These are phyloP conservation scores for Phytophthora boehmeriae DNA, from an alignment of 352 stramenopile species.

Conservation along the genomic window DNA sequence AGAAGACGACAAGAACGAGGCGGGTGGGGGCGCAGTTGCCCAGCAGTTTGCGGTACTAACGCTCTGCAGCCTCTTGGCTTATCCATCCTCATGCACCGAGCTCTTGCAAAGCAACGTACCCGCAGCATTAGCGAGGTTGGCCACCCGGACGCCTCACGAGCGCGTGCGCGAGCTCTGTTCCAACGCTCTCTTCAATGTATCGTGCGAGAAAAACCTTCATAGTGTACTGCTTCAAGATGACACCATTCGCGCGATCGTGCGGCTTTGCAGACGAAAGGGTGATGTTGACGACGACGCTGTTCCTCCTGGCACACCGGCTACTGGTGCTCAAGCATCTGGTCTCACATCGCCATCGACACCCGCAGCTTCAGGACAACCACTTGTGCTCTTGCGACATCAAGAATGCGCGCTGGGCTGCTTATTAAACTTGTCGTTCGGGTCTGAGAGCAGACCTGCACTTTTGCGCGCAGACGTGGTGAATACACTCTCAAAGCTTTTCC, in stretches of 20 bases:
- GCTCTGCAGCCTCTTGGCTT: slow-evolving; percentile 70
- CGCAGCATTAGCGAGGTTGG: slow-evolving; percentile 54
- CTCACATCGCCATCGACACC: slow-evolving; percentile 41
- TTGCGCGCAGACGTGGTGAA: slow-evolving; percentile 66
- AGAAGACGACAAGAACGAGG: slow-evolving; percentile 34
- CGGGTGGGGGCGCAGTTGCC: slow-evolving; percentile 36
- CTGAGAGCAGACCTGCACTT: slow-evolving; percentile 65
- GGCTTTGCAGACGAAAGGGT: slow-evolving; percentile 61
- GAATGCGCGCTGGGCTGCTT: slow-evolving; percentile 77
- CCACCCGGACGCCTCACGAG: slow-evolving; percentile 44
- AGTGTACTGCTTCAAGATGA: slow-evolving; percentile 72
- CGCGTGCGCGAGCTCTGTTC: slow-evolving; percentile 73
- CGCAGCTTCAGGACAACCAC: slow-evolving; percentile 23
- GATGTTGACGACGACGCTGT: slow-evolving; percentile 65
- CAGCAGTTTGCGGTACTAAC: slow-evolving; percentile 76
- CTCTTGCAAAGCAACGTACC: slow-evolving; percentile 77
- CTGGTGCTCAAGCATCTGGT: slow-evolving; percentile 12
- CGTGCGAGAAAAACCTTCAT: slow-evolving; percentile 71
- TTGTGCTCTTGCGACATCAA: slow-evolving; percentile 60
- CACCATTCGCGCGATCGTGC: slow-evolving; percentile 71
- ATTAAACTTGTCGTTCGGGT: slow-evolving; percentile 82
- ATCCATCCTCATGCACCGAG: slow-evolving; percentile 57
- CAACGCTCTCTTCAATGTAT: slow-evolving; percentile 84
- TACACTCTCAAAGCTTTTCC: slow-evolving; percentile 71
- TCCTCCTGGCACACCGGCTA: slow-evolving; percentile 9